phyloP scores from a whole-genome alignment of 768 basidiomycete genomes.

The Calocera cornea region DNA sequence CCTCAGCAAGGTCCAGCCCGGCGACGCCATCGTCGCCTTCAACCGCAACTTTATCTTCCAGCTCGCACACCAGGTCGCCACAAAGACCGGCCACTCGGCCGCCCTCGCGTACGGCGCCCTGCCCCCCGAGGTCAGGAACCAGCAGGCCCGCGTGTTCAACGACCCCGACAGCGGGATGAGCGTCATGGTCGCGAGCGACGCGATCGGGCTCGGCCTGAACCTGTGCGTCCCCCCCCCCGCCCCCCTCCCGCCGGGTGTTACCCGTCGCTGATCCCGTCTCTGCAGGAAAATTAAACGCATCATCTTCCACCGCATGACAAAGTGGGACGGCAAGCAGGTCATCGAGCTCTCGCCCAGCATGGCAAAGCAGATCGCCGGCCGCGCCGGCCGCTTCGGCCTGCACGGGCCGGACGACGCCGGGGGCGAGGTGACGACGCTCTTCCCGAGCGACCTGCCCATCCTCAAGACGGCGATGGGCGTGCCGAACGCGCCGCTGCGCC shows the following conservation, averaged over 20 bases:
- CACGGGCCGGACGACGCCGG: conserved; percentile 30
- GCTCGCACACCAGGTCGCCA: conserved; percentile 60
- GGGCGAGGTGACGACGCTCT: conserved; percentile 66
- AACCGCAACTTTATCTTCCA: conserved; percentile 60
- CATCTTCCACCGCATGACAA: conserved; percentile 56
- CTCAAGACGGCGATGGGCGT: conserved; percentile 43
- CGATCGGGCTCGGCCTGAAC: conserved; percentile 95
- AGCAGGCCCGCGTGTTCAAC: conserved; percentile 89
- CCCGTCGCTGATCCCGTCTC: not conserved
- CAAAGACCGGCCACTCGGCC: conserved; percentile 57
- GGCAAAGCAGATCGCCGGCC: conserved; percentile 87
- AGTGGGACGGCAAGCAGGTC: conserved; percentile 42
- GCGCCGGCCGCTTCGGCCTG: conserved; percentile 79
- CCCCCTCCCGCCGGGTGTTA: too few relatives aligned
- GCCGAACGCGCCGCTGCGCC: conserved; percentile 37
- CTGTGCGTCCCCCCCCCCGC: conserved; percentile 41
- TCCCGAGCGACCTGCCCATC: conserved; percentile 43
- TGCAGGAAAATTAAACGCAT: conserved; percentile 90
- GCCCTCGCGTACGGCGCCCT: conserved; percentile 87
- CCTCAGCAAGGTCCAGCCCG: conserved; percentile 47
- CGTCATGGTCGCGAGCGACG: conserved; percentile 85
- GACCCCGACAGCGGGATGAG: conserved; percentile 69
- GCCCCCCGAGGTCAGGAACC: conserved; percentile 81
- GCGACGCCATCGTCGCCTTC: conserved; percentile 89
- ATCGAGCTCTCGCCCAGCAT: conserved; percentile 51